Evolutionary conservation across 2,329 filamentous ascomycete species (phyloP).

Genomic region (Mollisia scopiformis): DNA sequence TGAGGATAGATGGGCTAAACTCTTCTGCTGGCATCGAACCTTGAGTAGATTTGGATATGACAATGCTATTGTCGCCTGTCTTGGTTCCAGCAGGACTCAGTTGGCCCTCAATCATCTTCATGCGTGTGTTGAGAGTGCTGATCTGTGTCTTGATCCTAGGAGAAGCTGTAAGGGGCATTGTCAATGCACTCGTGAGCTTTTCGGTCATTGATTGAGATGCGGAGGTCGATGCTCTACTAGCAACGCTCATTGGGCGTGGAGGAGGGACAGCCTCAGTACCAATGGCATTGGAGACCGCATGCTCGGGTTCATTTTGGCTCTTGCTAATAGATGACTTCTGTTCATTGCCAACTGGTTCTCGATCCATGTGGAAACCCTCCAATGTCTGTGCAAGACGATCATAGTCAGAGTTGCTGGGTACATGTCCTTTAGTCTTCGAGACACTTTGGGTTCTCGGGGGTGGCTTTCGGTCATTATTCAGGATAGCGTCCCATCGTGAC

Average conservation of each 20-base stretch:
- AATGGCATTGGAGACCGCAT: too few relatives aligned
- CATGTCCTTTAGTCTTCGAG: conserved; percentile 4
- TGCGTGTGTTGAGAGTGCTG: neutral
- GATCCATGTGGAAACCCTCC: neutral
- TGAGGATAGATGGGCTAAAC: neutral
- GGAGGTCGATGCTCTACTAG: neutral
- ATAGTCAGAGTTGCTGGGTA: conserved; percentile 16
- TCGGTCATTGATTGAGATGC: conserved; percentile 1
- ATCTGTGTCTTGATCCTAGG: neutral
- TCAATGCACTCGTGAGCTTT: neutral
- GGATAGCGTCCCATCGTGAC: neutral
- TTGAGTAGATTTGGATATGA: too few relatives aligned
- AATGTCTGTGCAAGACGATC: conserved; percentile 8
- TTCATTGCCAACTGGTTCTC: too few relatives aligned
- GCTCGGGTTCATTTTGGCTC: neutral
- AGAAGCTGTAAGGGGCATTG: neutral
- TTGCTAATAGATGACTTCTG: neutral
- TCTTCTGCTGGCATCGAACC: neutral
- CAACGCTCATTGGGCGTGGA: neutral
- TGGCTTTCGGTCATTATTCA: neutral
- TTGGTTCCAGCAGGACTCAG: neutral
- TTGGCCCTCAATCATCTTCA: neutral
- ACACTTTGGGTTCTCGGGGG: neutral
- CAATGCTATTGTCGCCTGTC: neutral
- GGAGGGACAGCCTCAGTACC: neutral